Conservation (phyloP, 176 grass and related monocot genomes). For the Ensete ventricosum region DNA sequence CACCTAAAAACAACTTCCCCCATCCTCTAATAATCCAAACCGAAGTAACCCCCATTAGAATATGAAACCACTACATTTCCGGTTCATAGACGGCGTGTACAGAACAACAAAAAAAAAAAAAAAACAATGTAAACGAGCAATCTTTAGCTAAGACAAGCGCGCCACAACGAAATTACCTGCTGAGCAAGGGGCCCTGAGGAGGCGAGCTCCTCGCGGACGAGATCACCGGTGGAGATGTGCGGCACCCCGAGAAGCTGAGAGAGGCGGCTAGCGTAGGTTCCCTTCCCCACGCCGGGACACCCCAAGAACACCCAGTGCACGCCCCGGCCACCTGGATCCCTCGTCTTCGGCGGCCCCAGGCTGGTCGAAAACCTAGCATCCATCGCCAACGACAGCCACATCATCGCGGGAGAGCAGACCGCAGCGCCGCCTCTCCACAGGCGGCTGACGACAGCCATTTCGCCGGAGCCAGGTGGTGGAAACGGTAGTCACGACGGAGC, state of each 20-base stretch:
- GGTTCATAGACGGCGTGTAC: background rate
- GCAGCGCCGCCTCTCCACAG: constrained; percentile 31
- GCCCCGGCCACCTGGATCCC: constrained; percentile 13
- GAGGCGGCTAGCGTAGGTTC: constrained; percentile 73
- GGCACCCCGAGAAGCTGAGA: constrained; percentile 73
- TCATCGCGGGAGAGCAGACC: constrained; percentile 8
- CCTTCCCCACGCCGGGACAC: constrained; percentile 85
- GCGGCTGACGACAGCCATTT: constrained; percentile 46
- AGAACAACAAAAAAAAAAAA: background rate
- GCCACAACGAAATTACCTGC: constrained; percentile 27
- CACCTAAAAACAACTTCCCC: too few relatives aligned
- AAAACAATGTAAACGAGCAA: background rate
- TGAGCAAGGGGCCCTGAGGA: constrained; percentile 47
- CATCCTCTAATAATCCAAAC: too few relatives aligned
- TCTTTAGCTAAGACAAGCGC: background rate
- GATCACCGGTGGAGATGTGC: constrained; percentile 91
- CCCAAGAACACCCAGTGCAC: constrained; percentile 98
- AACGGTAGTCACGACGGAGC: background rate
- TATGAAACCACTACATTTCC: background rate
- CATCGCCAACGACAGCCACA: constrained; percentile 22
- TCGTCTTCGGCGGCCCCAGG: constrained; percentile 9
- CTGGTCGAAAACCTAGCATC: constrained; percentile 23
- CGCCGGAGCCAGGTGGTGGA: background rate
- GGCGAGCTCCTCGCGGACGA: constrained; percentile 76
- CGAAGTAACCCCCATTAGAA: background rate